Evolutionary conservation across 371 early-diverging fungal genomes (phyloP), one percentile per base, ranked within the genome.

Genomic region (Nematocida homosporus): DNA sequence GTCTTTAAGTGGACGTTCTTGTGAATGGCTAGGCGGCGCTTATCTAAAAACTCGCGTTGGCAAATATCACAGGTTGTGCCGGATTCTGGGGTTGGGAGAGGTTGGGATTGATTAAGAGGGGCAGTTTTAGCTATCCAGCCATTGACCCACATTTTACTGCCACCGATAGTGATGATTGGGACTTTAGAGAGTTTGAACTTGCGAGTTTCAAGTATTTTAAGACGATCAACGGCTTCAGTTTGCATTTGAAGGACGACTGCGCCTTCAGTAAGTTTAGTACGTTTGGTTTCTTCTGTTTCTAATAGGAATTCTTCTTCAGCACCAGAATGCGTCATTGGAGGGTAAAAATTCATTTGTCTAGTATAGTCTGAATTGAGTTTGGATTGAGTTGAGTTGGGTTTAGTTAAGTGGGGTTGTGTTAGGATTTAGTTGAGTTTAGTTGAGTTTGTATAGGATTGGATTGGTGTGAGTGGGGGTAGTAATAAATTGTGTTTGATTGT

Each of bases 211-310:
- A 72, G 1, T 6, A 51, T 40, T 60, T 72, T 59, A 29, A 72
- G 40, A 38, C 52, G 23, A 8, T 72, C 75, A 6, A 48, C 63
- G 29, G 75, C 75, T 40, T 72, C 61, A 6, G 16, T 32, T 35
- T 72, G 75, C 75, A 61, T 59, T 27, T 72, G 75, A 0, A 72
- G 34, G 3, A 72, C 75, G 16, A 50, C 47, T 1, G 60, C 52
- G 16, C 75, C 75, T 50, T 72, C 75, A 50, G 75, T 52, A 41
- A 64, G 61, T 37, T 48, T 72, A n/a, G 77, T 23, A 51, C 61
- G 30, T 51, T 72, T 57, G 2, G 50, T 51, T 13, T 72, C 75
- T 61, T 72, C 75, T 27, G 37, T 35, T 10, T 57, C 59, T 38
- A 34, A 16, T 13, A 54, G 13, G 8, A 10, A 8, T 30, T 54